Conservation (phyloP, 2,329 filamentous ascomycete species). For the Acrocalymma vagum region DNA sequence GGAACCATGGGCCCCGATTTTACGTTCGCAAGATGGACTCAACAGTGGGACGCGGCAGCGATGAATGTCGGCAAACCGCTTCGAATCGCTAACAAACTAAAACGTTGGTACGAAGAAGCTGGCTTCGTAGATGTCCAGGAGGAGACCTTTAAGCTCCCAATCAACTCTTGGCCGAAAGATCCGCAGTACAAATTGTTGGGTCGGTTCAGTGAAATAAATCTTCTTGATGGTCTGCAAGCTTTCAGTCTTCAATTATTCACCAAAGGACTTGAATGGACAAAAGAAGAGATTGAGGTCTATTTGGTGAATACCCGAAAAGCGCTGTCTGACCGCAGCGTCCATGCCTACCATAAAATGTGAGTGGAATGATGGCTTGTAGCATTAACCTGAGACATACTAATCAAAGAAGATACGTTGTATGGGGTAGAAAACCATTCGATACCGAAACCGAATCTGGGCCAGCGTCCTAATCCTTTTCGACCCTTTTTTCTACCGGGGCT, state of each 20-base stretch:
- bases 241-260: slow-evolving; percentile 55
- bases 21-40: slow-evolving; percentile 59
- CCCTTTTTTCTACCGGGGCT: no score
- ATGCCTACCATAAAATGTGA: slow-evolving; percentile 54
- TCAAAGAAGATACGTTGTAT: slow-evolving; percentile 33
- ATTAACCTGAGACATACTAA: background rate
- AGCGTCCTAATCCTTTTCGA: no score
- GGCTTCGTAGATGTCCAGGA: slow-evolving; percentile 67
- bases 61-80: slow-evolving; percentile 56
- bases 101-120: slow-evolving; percentile 62
- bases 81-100: slow-evolving; percentile 62
- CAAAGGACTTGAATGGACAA: slow-evolving; percentile 53
- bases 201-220: slow-evolving; percentile 57
- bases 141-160: slow-evolving; percentile 61
- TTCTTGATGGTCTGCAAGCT: slow-evolving; percentile 55
- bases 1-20: slow-evolving; percentile 60
- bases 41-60: slow-evolving; percentile 54
- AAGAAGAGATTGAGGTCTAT: slow-evolving; percentile 55
- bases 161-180: slow-evolving; percentile 61
- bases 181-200: slow-evolving; percentile 57
- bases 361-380: slow-evolving; percentile 14
- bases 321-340: slow-evolving; percentile 48
- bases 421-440: slow-evolving; percentile 32
- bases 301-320: slow-evolving; percentile 53
- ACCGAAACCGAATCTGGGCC: no score